Evolutionary conservation across 306 rosid genomes (phyloP), one percentile per base, ranked within the genome.

Genomic region (Quercus bicolor): DNA sequence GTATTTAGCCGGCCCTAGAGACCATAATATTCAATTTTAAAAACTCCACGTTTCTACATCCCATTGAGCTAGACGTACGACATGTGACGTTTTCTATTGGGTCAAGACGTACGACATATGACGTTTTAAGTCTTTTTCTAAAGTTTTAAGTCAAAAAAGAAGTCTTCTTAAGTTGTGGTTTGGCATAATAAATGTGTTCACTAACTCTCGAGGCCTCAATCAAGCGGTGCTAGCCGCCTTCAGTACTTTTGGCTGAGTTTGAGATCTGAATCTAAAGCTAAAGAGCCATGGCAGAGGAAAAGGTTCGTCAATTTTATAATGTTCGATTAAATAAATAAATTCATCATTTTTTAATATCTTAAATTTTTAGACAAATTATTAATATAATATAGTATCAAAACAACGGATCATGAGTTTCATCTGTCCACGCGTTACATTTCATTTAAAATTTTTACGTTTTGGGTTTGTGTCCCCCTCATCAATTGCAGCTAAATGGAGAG

Each of bases 201-300:
- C 65, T 10, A 45, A 2, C 52, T 45, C 52, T 45, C 14, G 4
- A 2, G 51, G 59, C 31, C 55, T 37, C 56, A 45, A 43, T 48
- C 60, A 51, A 2, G 1, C 20, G 21, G 9, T 11, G 51, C 13
- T 43, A 43, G 51, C 3, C 3, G 53, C 37, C 51, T 75, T 69
- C 65, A 51, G 28, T 55, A 13, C 4, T 72, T 61, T 62, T 56
- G 31, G 31, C 74, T 62, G 14, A 51, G 71, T 28, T 57, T 76
- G 81, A 79, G 88, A 85, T 85, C 86, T 76, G 79, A 79, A 54
- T 75, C 74, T 53, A 1, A 0, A 48, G 53, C 16, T 2, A 48
- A 12, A 2, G 53, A 68, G 34, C 56, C 77, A 85, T 85, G 88
- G 80, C 11, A 8, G 45, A 80, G 57, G 90, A 87, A 78, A 84